phyloP scores from a whole-genome alignment of 306 rosid species.

The Quercus wislizeni region DNA sequence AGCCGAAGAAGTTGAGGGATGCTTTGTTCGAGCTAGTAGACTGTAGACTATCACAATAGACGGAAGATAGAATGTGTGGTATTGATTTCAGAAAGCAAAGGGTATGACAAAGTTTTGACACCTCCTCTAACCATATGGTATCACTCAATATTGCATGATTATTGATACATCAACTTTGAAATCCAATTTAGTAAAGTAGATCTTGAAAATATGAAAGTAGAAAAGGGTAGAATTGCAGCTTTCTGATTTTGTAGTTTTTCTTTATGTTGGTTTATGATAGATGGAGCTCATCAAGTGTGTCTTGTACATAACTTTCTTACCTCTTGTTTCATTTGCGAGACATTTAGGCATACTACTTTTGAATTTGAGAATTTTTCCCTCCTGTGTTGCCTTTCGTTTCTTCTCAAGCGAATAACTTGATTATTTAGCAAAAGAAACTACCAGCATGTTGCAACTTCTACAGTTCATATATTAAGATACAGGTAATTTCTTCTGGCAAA shows the following conservation, averaged over 20 bases:
- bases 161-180: background rate
- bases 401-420: background rate
- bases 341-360: background rate
- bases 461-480: background rate
- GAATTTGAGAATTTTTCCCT: background rate
- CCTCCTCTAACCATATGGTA: background rate
- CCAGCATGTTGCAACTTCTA: background rate
- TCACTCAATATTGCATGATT: background rate
- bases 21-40: conserved; percentile 37
- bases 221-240: background rate
- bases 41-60: background rate
- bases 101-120: background rate
- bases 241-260: background rate
- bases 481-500: background rate
- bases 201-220: background rate
- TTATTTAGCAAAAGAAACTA: background rate
- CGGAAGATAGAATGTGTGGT: background rate
- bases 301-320: background rate
- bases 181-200: background rate
- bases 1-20: conserved; percentile 41
- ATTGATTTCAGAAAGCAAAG: background rate
- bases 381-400: background rate
- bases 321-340: background rate
- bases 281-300: background rate
- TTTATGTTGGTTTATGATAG: background rate